Evolutionary conservation across 1,284 basidiomycete genomes (phyloP).

Genomic region (Lignosus rhinocerotis): DNA sequence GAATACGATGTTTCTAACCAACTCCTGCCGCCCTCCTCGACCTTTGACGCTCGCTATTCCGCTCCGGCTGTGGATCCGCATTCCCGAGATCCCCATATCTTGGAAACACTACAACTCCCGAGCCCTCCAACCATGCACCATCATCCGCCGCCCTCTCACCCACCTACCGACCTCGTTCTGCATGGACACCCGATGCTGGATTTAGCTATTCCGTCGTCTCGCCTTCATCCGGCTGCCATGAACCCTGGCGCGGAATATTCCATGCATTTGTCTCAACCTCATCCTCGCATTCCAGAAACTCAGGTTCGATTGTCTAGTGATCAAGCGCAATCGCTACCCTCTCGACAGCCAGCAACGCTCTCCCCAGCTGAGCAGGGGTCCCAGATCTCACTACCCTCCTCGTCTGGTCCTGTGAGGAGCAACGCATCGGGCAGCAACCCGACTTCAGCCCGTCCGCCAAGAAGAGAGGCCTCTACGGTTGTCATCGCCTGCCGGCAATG

Average conservation of each 20-base stretch:
- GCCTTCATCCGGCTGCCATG: conserved; percentile 28
- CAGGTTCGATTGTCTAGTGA: conserved; percentile 29
- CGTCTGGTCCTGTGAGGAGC: conserved; percentile 18
- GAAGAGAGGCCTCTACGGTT: conserved; percentile 62
- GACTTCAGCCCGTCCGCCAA: conserved; percentile 36
- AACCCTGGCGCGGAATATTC: conserved; percentile 30
- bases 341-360: conserved; percentile 27
- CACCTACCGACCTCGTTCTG: conserved; percentile 24
- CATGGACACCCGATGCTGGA: conserved; percentile 32
- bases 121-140: conserved; percentile 30
- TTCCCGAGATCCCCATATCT: conserved; percentile 32
- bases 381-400: conserved; percentile 24
- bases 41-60: conserved; percentile 32
- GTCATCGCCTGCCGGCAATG: conserved; percentile 52
- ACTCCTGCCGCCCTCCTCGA: conserved; percentile 23
- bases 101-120: conserved; percentile 34
- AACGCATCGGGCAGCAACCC: conserved; percentile 28
- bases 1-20: conserved; percentile 26
- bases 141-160: conserved; percentile 24
- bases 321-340: conserved; percentile 23
- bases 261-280: conserved; percentile 33
- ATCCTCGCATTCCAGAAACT: conserved; percentile 28
- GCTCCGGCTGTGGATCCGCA: conserved; percentile 28
- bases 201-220: conserved; percentile 26
- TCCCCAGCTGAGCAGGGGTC: conserved; percentile 26